A percentile compares a stretch with the other conserved stretches of the same genome.
Evolutionary conservation across 306 rosid species (phyloP).

Genomic region (Prunus campanulata): DNA sequence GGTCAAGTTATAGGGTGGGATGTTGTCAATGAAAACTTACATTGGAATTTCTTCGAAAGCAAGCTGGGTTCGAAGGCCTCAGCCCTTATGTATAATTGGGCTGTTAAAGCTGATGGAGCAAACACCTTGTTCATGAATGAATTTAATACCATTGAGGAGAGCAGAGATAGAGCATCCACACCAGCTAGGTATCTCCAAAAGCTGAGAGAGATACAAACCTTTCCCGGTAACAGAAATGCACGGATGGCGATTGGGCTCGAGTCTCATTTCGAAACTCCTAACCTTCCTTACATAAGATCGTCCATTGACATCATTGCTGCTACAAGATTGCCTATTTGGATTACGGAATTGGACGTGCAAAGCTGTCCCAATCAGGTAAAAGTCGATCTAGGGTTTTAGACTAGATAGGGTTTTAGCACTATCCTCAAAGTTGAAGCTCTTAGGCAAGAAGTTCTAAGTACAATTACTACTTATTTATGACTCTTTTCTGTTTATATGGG

Average conservation of each 20-base stretch:
- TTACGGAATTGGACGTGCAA: constrained; percentile 65
- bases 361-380: constrained; percentile 50
- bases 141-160: constrained; percentile 62
- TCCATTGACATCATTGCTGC: constrained; percentile 66
- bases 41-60: constrained; percentile 47
- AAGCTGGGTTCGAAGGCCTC: constrained; percentile 45
- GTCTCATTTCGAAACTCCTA: constrained; percentile 55
- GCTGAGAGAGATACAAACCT: constrained; percentile 38
- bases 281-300: constrained; percentile 62
- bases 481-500: background rate
- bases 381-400: background rate
- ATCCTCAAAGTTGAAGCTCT: too few species aligned
- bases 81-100: constrained; percentile 32
- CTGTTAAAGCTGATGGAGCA: constrained; percentile 30
- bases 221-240: constrained; percentile 18
- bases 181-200: constrained; percentile 54
- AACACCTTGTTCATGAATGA: constrained; percentile 68
- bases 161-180: constrained; percentile 25
- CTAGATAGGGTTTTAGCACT: too few species aligned
- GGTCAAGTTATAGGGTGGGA: constrained; percentile 75
- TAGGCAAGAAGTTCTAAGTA: too few species aligned
- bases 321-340: constrained; percentile 58
- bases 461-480: too few species aligned
- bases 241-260: constrained; percentile 65
- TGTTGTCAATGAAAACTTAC: constrained; percentile 74